Percentiles rank a stretch among this genome's conserved stretches.
Conservation (phyloP, 2,329 filamentous ascomycete species). For the Aspergillus terreus region DNA sequence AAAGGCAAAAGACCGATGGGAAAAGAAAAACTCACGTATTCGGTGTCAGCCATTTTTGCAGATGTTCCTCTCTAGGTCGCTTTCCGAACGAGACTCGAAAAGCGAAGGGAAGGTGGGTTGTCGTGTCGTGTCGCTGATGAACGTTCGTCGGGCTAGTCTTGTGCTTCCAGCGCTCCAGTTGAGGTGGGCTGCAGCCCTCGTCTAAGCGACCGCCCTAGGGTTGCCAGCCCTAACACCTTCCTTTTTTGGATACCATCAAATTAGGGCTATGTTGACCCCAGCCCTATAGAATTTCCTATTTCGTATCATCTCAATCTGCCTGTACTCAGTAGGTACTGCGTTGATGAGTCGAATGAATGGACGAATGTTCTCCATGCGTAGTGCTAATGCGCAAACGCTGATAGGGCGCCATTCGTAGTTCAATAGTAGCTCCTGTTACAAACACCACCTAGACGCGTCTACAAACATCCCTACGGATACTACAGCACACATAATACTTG, state of each 20-base stretch:
- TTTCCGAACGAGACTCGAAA: constrained; percentile 45
- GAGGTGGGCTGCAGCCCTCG: constrained; percentile 36
- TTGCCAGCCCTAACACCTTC: constrained; percentile 33
- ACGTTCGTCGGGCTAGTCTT: constrained; percentile 24
- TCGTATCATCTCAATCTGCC: neutral
- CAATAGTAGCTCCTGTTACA: neutral
- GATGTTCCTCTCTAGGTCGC: constrained; percentile 42
- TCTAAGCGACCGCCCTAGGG: constrained; percentile 41
- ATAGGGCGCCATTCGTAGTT: too few relatives aligned
- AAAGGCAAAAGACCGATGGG: neutral
- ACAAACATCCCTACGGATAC: neutral
- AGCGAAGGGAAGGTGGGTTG: constrained; percentile 40
- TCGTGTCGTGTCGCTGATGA: constrained; percentile 37
- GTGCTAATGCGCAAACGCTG: too few relatives aligned
- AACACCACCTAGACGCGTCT: neutral
- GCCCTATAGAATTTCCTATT: constrained; percentile 9
- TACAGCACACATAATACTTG: constrained; percentile 1
- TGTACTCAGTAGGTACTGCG: neutral
- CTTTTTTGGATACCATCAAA: neutral
- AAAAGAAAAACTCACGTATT: constrained; percentile 67
- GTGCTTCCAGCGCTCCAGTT: constrained; percentile 25
- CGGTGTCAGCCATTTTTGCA: constrained; percentile 79
- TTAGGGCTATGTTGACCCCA: constrained; percentile 4
- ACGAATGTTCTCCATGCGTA: too few relatives aligned
- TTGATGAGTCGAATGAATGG: too few relatives aligned